Conservation (phyloP, 306 rosid genomes). For the Cicer pinnatifidum region DNA sequence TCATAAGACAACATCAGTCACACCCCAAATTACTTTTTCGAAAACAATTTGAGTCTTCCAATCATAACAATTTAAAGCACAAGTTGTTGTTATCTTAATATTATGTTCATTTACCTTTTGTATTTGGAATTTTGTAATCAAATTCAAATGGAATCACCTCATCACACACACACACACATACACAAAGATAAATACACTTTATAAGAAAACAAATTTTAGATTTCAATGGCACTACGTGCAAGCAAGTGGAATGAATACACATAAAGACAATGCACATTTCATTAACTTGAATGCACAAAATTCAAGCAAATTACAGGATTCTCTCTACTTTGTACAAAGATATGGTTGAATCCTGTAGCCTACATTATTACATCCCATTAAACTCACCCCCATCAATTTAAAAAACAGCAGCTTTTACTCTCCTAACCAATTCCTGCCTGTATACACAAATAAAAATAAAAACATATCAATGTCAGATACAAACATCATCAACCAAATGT, state of each 20-base stretch:
- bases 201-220: background rate
- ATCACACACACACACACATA: background rate
- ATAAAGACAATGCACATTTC: constrained; percentile 32
- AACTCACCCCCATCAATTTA: constrained; percentile 33
- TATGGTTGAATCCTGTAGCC: constrained; percentile 25
- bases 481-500: constrained; percentile 35
- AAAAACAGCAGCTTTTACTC: constrained; percentile 52
- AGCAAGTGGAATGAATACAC: constrained; percentile 13
- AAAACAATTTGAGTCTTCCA: background rate
- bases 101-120: background rate
- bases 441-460: background rate
- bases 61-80: background rate
- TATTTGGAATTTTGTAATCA: background rate
- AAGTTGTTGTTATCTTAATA: background rate
- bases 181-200: background rate
- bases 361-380: constrained; percentile 42
- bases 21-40: background rate
- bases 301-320: constrained; percentile 33
- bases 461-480: background rate
- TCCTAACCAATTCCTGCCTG: constrained; percentile 75
- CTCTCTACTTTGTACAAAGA: constrained; percentile 49
- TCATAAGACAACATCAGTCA: background rate
- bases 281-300: constrained; percentile 34
- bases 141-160: constrained; percentile 14
- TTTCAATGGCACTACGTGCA: background rate